Evolutionary conservation across 1,139 yeast species (phyloP).

Genomic region (Suhomyces kunorum): DNA sequence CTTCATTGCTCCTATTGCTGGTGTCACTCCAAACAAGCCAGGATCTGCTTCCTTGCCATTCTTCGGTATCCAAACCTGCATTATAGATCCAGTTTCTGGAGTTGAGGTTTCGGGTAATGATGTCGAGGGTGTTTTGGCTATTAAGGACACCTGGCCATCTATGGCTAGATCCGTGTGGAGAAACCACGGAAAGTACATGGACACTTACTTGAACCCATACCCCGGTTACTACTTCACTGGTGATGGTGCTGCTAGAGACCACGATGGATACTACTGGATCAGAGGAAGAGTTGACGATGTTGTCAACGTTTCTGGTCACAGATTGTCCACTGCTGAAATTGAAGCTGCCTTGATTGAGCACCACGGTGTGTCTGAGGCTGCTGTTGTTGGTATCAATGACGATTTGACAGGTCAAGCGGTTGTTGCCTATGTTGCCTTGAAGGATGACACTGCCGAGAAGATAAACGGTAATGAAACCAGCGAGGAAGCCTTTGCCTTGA

Average conservation of each 20-base stretch:
- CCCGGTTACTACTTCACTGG: conserved; percentile 98
- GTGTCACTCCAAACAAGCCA: conserved; percentile 92
- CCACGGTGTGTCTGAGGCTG: conserved; percentile 82
- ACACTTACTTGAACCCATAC: conserved; percentile 92
- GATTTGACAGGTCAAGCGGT: conserved; percentile 98
- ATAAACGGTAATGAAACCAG: conserved; percentile 48
- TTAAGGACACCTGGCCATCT: conserved; percentile 92
- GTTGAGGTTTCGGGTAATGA: conserved; percentile 82
- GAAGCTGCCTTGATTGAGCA: conserved; percentile 89
- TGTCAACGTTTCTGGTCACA: conserved; percentile 96
- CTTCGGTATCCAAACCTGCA: conserved; percentile 88
- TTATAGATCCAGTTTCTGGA: conserved; percentile 92
- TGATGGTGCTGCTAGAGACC: conserved; percentile 98
- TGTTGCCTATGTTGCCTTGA: conserved; percentile 87
- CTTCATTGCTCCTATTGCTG: conserved; percentile 92
- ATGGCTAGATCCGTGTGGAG: conserved; percentile 97
- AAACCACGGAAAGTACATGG: conserved; percentile 86
- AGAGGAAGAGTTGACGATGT: conserved; percentile 99
- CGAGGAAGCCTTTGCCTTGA: conserved; percentile 57
- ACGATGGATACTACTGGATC: conserved; percentile 97
- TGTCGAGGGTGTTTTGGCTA: conserved; percentile 94
- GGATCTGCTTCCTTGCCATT: conserved; percentile 97
- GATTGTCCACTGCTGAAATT: conserved; percentile 95
- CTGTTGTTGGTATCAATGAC: conserved; percentile 92
- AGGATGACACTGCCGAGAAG: conserved; percentile 49